phyloP scores from a whole-genome alignment of 1,284 basidiomycete species.

The Cutaneotrichosporon cavernicola region DNA sequence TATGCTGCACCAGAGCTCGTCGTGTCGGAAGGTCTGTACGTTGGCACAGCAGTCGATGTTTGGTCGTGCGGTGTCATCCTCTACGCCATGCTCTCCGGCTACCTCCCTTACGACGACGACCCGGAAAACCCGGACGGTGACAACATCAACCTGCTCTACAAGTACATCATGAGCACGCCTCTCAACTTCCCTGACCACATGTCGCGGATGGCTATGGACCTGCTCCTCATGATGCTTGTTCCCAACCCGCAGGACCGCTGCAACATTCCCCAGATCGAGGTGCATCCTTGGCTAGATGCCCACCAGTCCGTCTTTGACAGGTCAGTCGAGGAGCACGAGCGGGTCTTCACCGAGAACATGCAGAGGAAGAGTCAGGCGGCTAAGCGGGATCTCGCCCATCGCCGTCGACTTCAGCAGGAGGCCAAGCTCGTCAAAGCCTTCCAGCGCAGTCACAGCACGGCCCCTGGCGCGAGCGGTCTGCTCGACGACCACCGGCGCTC shows the following conservation, averaged over 20 bases:
- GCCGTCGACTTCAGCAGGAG: conserved; percentile 44
- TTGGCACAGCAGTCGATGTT: conserved; percentile 98
- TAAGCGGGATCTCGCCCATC: conserved; percentile 58
- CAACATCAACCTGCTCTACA: conserved; percentile 99
- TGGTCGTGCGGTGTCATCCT: conserved; percentile 99
- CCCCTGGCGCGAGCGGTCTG: conserved; percentile 31
- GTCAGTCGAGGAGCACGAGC: conserved; percentile 74
- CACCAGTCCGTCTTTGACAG: conserved; percentile 68
- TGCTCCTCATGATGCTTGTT: conserved; percentile 80
- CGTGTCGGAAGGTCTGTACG: conserved; percentile 94
- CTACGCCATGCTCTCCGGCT: conserved; percentile 98
- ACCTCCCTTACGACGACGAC: conserved; percentile 99
- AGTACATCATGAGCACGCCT: conserved; percentile 96
- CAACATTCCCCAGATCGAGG: conserved; percentile 72
- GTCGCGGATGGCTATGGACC: conserved; percentile 70
- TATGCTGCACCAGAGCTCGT: conserved; percentile 99
- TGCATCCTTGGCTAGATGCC: conserved; percentile 74
- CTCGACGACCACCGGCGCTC: conserved; percentile 34
- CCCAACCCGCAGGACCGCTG: conserved; percentile 74
- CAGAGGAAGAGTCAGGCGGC: conserved; percentile 76
- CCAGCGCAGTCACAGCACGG: conserved; percentile 43
- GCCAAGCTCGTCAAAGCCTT: conserved; percentile 36
- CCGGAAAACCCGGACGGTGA: conserved; percentile 98
- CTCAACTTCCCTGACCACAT: conserved; percentile 94
- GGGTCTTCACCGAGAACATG: conserved; percentile 76